phyloP scores from a whole-genome alignment of 2,329 filamentous ascomycete species.

The Leptographium procerum region DNA sequence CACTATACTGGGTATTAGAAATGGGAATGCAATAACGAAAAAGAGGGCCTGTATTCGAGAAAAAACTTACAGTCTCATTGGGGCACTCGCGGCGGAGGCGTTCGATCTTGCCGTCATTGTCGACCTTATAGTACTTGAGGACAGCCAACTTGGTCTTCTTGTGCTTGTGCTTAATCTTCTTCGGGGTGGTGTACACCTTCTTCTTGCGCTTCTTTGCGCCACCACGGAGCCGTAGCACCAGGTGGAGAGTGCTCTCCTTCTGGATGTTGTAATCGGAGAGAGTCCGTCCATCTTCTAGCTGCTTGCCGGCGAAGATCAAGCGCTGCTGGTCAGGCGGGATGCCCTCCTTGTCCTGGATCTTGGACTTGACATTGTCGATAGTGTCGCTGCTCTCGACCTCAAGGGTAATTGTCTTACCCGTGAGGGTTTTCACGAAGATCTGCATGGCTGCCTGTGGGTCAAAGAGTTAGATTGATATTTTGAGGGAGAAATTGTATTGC shows the following conservation, averaged over 20 bases:
- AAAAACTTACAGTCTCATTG: constrained; percentile 59
- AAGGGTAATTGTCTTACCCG: constrained; percentile 99
- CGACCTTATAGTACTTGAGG: constrained; percentile 99
- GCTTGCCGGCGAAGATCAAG: constrained; percentile 99
- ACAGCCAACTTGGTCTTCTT: constrained; percentile 99
- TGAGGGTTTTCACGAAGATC: constrained; percentile 77
- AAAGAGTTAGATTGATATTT: constrained; percentile 17
- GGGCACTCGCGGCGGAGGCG: constrained; percentile 97
- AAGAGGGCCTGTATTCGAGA: neutral
- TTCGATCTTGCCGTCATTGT: constrained; percentile 99
- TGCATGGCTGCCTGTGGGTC: constrained; percentile 54
- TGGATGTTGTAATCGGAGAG: constrained; percentile 99
- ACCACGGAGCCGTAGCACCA: constrained; percentile 96
- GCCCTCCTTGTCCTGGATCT: constrained; percentile 97
- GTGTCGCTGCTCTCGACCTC: constrained; percentile 99
- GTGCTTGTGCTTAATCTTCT: constrained; percentile 99
- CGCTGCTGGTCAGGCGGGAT: constrained; percentile 99
- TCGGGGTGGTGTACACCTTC: constrained; percentile 99
- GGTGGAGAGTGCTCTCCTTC: constrained; percentile 98
- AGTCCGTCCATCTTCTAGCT: constrained; percentile 98
- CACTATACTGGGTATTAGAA: constrained; percentile 44
- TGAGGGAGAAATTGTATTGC: neutral
- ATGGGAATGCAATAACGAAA: no score
- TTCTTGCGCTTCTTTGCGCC: constrained; percentile 99
- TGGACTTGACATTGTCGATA: constrained; percentile 99